Evolutionary conservation across 352 stramenopile species (phyloP).

Genomic region (Phytopythium ostracodes): DNA sequence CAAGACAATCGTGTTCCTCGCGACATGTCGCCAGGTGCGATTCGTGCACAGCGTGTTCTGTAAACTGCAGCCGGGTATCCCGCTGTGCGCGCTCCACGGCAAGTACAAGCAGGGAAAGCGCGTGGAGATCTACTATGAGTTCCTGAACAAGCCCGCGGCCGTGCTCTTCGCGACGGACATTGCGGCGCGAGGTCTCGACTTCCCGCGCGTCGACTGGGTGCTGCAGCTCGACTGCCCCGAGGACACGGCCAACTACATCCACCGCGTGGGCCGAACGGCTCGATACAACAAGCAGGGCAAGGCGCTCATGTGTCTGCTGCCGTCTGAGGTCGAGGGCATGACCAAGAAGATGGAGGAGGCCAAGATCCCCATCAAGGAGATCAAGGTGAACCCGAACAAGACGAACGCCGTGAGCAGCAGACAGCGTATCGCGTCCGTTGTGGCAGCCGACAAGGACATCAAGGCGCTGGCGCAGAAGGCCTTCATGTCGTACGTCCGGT

Average conservation of each 20-base stretch:
- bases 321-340: slow-evolving; percentile 90
- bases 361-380: slow-evolving; percentile 95
- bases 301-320: slow-evolving; percentile 90
- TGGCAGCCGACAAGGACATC: slow-evolving; percentile 92
- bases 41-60: slow-evolving; percentile 96
- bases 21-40: slow-evolving; percentile 95
- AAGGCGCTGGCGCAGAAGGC: slow-evolving; percentile 96
- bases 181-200: slow-evolving; percentile 96
- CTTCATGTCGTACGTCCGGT: slow-evolving; percentile 98
- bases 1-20: slow-evolving; percentile 99
- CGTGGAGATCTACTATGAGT: slow-evolving; percentile 99
- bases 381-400: slow-evolving; percentile 96
- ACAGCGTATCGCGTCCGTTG: slow-evolving; percentile 90
- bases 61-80: slow-evolving; percentile 95
- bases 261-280: slow-evolving; percentile 95
- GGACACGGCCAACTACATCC: slow-evolving; percentile 98
- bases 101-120: slow-evolving; percentile 98
- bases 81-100: slow-evolving; percentile 96
- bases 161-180: slow-evolving; percentile 99
- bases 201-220: slow-evolving; percentile 99
- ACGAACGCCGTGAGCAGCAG: slow-evolving; percentile 82
- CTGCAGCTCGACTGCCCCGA: slow-evolving; percentile 96
- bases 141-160: slow-evolving; percentile 89
- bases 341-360: slow-evolving; percentile 78
- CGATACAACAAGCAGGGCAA: slow-evolving; percentile 95